These are phyloP conservation scores for Arxiozyma heterogenica DNA, from an alignment of 1,139 yeast species.

Conservation along the genomic window DNA sequence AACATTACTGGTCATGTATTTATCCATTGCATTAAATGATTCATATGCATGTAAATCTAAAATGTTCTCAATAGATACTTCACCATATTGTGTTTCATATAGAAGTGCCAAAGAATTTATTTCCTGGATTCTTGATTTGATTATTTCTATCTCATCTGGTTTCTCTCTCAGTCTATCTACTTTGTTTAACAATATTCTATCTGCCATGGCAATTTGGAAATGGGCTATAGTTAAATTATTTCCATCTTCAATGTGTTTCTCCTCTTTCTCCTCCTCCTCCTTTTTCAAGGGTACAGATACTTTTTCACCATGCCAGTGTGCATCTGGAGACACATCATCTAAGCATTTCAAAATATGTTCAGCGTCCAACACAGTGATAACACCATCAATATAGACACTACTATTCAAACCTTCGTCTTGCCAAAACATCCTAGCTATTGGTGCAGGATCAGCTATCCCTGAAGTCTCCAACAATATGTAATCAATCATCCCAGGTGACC, in stretches of 20 bases:
- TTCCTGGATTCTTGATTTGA: slow-evolving; percentile 36
- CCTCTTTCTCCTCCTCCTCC: neutral
- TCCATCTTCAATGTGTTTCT: slow-evolving; percentile 9
- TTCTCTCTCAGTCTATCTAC: slow-evolving; percentile 43
- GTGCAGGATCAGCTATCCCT: slow-evolving; percentile 97
- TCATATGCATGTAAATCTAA: slow-evolving; percentile 80
- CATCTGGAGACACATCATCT: slow-evolving; percentile 51
- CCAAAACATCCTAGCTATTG: slow-evolving; percentile 97
- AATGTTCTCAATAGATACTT: slow-evolving; percentile 52
- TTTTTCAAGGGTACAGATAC: slow-evolving; percentile 15
- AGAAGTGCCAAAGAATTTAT: slow-evolving; percentile 68
- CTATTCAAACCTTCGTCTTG: slow-evolving; percentile 81
- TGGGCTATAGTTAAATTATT: slow-evolving; percentile 75
- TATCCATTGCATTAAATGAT: slow-evolving; percentile 16
- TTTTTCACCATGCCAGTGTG: slow-evolving; percentile 50
- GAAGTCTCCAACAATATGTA: slow-evolving; percentile 88
- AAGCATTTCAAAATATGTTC: slow-evolving; percentile 58
- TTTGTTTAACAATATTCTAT: slow-evolving; percentile 69
- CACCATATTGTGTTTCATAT: slow-evolving; percentile 61
- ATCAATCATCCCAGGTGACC: slow-evolving; percentile 68
- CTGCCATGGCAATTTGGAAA: slow-evolving; percentile 85
- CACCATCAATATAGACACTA: slow-evolving; percentile 83
- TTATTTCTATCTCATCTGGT: slow-evolving; percentile 11
- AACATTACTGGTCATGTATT: slow-evolving; percentile 4
- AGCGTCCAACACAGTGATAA: slow-evolving; percentile 82